Evolutionary conservation across 805 yeast species (phyloP).

Genomic region (Wickerhamiella brachini): DNA sequence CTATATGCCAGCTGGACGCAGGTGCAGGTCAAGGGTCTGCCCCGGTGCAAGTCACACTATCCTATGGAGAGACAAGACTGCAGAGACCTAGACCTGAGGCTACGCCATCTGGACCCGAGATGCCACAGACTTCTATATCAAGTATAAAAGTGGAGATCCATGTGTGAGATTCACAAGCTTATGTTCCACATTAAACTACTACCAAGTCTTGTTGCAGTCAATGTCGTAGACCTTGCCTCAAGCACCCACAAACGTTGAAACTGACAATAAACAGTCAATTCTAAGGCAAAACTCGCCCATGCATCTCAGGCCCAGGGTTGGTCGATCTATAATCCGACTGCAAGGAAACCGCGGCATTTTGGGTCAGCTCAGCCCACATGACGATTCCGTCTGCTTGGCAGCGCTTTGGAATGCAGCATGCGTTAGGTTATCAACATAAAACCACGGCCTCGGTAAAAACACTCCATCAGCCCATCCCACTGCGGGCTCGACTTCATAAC

Average conservation of each 20-base stretch:
- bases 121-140: neutral
- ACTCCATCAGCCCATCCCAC: neutral
- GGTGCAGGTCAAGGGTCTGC: neutral
- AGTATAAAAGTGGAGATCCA: neutral
- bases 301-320: neutral
- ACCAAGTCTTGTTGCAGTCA: no score
- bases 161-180: neutral
- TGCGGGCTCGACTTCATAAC: neutral
- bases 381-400: neutral
- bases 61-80: neutral
- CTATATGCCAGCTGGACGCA: neutral
- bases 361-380: neutral
- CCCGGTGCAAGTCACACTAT: neutral
- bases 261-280: no score
- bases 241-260: no score
- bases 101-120: neutral
- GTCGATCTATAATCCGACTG: neutral
- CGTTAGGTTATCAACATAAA: neutral
- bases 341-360: neutral
- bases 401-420: neutral
- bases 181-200: neutral
- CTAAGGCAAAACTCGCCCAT: neutral
- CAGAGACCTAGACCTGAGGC: neutral
- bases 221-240: no score
- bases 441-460: neutral